Evolutionary conservation across 2,329 filamentous ascomycete genomes (phyloP), one percentile per base, ranked within the genome.

Genomic region (Colletotrichum endophyticum): DNA sequence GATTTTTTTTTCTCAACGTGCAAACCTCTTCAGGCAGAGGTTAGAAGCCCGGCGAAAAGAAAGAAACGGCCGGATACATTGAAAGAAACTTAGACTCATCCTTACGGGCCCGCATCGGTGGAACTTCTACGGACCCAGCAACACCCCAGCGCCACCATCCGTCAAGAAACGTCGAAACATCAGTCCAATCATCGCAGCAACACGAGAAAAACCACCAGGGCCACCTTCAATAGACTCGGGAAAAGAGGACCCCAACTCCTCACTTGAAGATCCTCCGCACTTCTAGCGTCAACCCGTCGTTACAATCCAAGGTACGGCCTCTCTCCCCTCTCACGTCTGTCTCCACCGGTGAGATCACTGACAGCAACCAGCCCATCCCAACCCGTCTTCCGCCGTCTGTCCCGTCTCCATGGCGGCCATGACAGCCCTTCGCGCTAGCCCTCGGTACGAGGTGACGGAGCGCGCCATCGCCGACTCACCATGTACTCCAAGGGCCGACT

Each of bases 271-370:
- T 69, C 44, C 57, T 69, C 27, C 57, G 25, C 56, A 39, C 44
- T 61, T 71, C 44, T 69, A 53, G 25, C 22, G 56, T 16, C 56
- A 7, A 30, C 15, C 56, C 25, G 0, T 59, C 27, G 22, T 27
- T 56, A 53, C 39, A 56, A 1, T 25, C 16, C 27, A 19, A n/a
- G 9, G 27, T 64, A 25, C 16, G 28, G 57, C 32, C 32, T 11
- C 32, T 5, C 27, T 30, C 12, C 16, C 36, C 39, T 9, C 34
- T 49, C 39, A 49, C 9, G 19, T n/a, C 12, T 22, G 28, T 36
- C 49, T 62, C 72, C 72, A 72, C 72, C 5, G 22, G 16, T 67
- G 34, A 75, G 61, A 76, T 66, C 63, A 73, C 16, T n/a, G 34
- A 30, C 49, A 30, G 36, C 19, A 66, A 44, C 68, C n/a, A 34